Evolutionary conservation across 2,329 filamentous ascomycete species (phyloP).

Genomic region (Zopfia rhizophila): DNA sequence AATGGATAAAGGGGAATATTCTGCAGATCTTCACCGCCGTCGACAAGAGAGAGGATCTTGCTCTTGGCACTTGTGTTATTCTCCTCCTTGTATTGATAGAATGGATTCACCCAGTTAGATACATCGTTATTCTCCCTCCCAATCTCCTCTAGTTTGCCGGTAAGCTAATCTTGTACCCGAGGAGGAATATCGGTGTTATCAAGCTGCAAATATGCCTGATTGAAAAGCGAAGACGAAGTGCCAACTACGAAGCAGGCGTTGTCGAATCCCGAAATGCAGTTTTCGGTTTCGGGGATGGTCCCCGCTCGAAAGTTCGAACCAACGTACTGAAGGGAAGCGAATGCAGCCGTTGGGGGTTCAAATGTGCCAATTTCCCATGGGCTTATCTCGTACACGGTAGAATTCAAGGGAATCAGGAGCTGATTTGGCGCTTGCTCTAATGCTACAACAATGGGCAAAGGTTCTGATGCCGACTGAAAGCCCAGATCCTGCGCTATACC

Average conservation of each 20-base stretch:
- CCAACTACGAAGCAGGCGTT: constrained; percentile 83
- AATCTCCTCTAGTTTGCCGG: constrained; percentile 64
- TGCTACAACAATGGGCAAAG: constrained; percentile 76
- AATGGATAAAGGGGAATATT: constrained; percentile 79
- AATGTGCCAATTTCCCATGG: constrained; percentile 79
- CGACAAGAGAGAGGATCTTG: constrained; percentile 71
- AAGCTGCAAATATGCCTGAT: constrained; percentile 74
- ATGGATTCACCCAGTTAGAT: constrained; percentile 76
- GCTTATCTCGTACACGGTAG: constrained; percentile 78
- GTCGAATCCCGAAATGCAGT: constrained; percentile 82
- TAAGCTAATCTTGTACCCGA: constrained; percentile 62
- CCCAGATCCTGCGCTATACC: constrained; percentile 70
- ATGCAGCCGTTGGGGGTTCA: constrained; percentile 74
- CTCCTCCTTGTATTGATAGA: constrained; percentile 69
- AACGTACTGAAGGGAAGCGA: constrained; percentile 73
- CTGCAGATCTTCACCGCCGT: constrained; percentile 77
- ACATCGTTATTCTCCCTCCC: constrained; percentile 73
- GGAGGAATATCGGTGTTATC: constrained; percentile 62
- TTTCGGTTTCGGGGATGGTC: constrained; percentile 60
- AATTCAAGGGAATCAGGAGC: constrained; percentile 69
- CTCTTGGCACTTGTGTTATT: constrained; percentile 65
- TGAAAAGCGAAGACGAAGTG: constrained; percentile 83
- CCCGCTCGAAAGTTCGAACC: constrained; percentile 75
- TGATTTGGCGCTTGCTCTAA: constrained; percentile 71
- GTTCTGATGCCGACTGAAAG: constrained; percentile 69